Conservation (phyloP, 306 rosid species). For the Urtica urens region DNA sequence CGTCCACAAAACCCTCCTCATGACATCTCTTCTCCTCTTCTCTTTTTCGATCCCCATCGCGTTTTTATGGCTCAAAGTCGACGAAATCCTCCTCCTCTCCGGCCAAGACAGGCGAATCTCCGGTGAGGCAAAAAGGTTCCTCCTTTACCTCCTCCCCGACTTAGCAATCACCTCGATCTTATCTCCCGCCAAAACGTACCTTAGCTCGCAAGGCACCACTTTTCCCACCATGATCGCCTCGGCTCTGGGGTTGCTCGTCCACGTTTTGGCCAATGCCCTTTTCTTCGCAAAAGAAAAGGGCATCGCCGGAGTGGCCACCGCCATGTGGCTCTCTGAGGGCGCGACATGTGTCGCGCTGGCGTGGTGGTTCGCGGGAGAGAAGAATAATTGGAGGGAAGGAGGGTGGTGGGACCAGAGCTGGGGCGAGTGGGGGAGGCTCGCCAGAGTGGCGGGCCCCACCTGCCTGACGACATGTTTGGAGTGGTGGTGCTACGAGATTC, state of each 20-base stretch:
- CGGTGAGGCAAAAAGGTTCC: conserved; percentile 33
- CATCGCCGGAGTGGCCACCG: conserved; percentile 59
- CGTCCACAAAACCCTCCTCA: conserved; percentile 78
- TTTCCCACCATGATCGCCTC: conserved; percentile 73
- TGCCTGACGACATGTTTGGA: conserved; percentile 83
- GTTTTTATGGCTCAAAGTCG: conserved; percentile 76
- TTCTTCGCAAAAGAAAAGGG: conserved; percentile 54
- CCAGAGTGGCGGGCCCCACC: conserved; percentile 69
- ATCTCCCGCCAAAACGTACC: conserved; percentile 70
- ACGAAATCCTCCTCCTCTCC: conserved; percentile 45
- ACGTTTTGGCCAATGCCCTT: conserved; percentile 62
- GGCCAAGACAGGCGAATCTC: conserved; percentile 71
- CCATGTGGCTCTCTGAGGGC: conserved; percentile 72
- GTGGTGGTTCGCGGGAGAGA: conserved; percentile 25
- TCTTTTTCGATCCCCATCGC: conserved; percentile 49
- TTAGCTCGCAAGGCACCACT: conserved; percentile 57
- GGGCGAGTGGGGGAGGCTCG: conserved; percentile 47
- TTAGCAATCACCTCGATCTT: conserved; percentile 51
- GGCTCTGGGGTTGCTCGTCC: conserved; percentile 46
- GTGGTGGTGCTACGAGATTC: conserved; percentile 95
- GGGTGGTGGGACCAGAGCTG: conserved; percentile 67
- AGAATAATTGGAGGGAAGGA: conserved; percentile 52
- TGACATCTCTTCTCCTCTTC: conserved; percentile 44
- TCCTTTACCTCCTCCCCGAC: conserved; percentile 60
- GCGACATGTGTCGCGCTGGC: conserved; percentile 33